Evolutionary conservation across 768 basidiomycete species (phyloP), one percentile per base, ranked within the genome.

Genomic region (Baorangia bicolor): DNA sequence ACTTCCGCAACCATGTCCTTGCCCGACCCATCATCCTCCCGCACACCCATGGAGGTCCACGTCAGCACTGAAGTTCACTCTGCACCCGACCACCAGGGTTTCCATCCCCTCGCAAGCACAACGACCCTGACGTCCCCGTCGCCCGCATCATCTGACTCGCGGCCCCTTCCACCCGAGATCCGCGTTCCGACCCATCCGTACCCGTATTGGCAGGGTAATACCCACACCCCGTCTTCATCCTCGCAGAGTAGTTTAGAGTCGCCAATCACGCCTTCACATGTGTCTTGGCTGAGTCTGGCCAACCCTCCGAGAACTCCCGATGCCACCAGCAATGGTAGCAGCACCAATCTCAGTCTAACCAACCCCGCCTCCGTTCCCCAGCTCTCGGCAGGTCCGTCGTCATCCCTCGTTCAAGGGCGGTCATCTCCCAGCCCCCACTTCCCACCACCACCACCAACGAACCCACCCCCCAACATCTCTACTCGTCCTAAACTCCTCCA

Each of bases 251-350:
- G 73, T 58, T 48, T 69, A 62, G 58, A 72, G 57, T 68, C 75
- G 52, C 62, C 64, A 53, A 48, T 64, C 59, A 72, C 70, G 2
- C 76, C 76, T n/a, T 71, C 76, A 1, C 69, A 72, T 35, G 73
- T 78, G 44, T 74, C 73, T 12, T 78, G 77, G 78, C 53, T 75
- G 45, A 55, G 56, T 50, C 43, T 51, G 8, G 52, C 59, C 5
- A 65, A 50, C 5, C 12, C 31, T 35, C 43, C 52, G 48, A 58
- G 58, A 55, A 49, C 45, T 21, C n/a, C 47, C 55, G 48, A 44
- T 35, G 21, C 50, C 34, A 13, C 27, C 49, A 51, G 41, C 48
- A 58, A 49, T 49, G 35, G 37, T 16, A 58, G 39, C 42, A 47
- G 31, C 48, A 57, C 35, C 35, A 45, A 54, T 51, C 51, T 51